Conservation (phyloP, 148 eudicot genomes). For the Nepenthes gracilis region DNA sequence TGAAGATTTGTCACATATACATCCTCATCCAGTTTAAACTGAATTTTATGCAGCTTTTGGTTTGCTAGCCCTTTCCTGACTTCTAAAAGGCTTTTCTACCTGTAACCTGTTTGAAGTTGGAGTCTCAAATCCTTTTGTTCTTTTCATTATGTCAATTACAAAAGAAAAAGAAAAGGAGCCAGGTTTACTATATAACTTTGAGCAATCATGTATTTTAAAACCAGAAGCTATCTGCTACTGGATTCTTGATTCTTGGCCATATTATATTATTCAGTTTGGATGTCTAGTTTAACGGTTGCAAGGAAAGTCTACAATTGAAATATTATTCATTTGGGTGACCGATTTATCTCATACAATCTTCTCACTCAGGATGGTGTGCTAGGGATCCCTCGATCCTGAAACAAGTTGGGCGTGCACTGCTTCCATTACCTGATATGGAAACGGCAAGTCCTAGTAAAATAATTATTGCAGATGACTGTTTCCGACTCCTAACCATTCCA, state of each 20-base stretch:
- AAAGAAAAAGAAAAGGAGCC: too few species aligned
- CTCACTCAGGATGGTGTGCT: constrained; percentile 82
- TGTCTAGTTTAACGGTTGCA: too few species aligned
- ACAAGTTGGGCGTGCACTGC: constrained; percentile 50
- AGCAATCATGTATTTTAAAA: too few species aligned
- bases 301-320: background rate
- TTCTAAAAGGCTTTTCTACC: too few species aligned
- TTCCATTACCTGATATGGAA: constrained; percentile 25
- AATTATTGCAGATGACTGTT: constrained; percentile 73
- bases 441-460: constrained; percentile 29
- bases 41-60: background rate
- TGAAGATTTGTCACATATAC: background rate
- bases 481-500: constrained; percentile 61
- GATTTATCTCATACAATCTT: constrained; percentile 3
- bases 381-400: constrained; percentile 57
- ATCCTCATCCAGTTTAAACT: background rate
- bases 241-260: too few species aligned
- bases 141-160: too few species aligned
- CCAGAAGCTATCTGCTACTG: too few species aligned
- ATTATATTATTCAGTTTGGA: too few species aligned
- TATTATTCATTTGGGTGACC: background rate
- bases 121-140: too few species aligned
- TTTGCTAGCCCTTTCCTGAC: background rate
- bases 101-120: too few species aligned
- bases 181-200: too few species aligned